Percentiles rank a stretch among this genome's conserved stretches.
Conservation (phyloP, 345 rosid species). For the Erysimum cheiranthoides region DNA sequence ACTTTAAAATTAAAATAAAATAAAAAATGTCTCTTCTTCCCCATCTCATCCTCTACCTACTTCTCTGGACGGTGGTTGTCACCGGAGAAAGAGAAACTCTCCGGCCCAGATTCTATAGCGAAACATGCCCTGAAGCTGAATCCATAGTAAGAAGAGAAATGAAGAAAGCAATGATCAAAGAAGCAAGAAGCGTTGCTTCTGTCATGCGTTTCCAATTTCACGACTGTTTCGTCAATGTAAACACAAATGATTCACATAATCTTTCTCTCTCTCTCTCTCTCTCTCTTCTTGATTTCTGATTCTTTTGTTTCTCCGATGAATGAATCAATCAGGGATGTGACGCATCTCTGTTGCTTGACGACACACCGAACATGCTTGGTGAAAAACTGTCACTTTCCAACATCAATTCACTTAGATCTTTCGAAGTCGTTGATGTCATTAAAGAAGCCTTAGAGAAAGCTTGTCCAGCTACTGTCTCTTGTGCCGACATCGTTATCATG, state of each 20-base stretch:
- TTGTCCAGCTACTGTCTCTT: conserved; percentile 82
- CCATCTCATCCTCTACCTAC: conserved; percentile 37
- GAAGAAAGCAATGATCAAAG: conserved; percentile 64
- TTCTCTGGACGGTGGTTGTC: conserved; percentile 23
- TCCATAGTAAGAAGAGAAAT: conserved; percentile 61
- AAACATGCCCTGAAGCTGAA: conserved; percentile 85
- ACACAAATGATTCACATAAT: background rate
- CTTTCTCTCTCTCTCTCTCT: conserved; percentile 25
- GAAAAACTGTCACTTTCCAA: conserved; percentile 83
- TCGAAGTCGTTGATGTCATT: conserved; percentile 70
- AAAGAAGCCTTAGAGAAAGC: conserved; percentile 76
- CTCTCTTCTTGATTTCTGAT: conserved; percentile 37
- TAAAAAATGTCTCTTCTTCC: conserved; percentile 27
- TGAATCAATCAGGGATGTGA: conserved; percentile 74
- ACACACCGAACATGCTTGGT: conserved; percentile 71
- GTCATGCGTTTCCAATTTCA: conserved; percentile 98
- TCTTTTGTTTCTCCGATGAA: conserved; percentile 30
- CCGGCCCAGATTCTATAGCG: conserved; percentile 66
- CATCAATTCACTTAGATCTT: conserved; percentile 82
- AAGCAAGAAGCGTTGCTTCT: conserved; percentile 85
- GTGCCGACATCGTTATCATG: conserved; percentile 91
- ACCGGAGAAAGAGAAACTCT: conserved; percentile 43
- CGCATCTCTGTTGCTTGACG: conserved; percentile 83
- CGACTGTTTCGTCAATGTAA: conserved; percentile 94
- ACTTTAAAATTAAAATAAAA: background rate